Base-by-base conservation (phyloP, 352 stramenopile species). In the Thalassiosira livingstoniorum region DNA sequence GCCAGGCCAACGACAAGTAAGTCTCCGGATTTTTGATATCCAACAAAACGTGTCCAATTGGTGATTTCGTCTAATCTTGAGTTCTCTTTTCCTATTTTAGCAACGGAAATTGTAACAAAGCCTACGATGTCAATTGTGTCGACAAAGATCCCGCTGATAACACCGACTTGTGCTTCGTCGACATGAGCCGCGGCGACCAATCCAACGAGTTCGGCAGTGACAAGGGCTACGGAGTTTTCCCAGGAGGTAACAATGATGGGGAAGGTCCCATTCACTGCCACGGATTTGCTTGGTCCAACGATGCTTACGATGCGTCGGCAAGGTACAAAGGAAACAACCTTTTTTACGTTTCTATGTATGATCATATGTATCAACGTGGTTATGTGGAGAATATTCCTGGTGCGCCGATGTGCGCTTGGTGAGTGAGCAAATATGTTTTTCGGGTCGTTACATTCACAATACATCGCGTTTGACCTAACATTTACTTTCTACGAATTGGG, bases 321-420 rank as follows among this genome's bases (percentile, higher is more conserved):
- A 29, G 68, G n/a, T 90, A 85, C 75, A 87, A 75, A 63, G 86
- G 37, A 25, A 92, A 92, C 47, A 88, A 88, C 31, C 63, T 92
- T 4, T 92, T 92, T 55, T 92, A 81, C 53, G 82, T 92, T 0
- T 85, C 68, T 63, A 86, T 91, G 78, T 92, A 91, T 60, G 87
- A 92, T 87, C 87, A 92, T 68, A 82, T 92, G 87, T 76, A 89
- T 55, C n/a, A 67, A 13, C 67, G 87, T 2, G 87, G 87, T 45
- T 92, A 92, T 64, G 87, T 86, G 3, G 54, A 82, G 51, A 91
- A 90, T 51, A 80, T 92, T 53, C 83, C 85, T 45, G 85, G 83
- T 15, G 79, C 74, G 61, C 84, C 84, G 27, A 90, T 90, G 82
- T 91, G 86, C 65, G 86, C 57, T 21, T 90, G 83, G 63, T 61